Conservation (phyloP, 2,329 filamentous ascomycete genomes). For the Sarocladium strictum region DNA sequence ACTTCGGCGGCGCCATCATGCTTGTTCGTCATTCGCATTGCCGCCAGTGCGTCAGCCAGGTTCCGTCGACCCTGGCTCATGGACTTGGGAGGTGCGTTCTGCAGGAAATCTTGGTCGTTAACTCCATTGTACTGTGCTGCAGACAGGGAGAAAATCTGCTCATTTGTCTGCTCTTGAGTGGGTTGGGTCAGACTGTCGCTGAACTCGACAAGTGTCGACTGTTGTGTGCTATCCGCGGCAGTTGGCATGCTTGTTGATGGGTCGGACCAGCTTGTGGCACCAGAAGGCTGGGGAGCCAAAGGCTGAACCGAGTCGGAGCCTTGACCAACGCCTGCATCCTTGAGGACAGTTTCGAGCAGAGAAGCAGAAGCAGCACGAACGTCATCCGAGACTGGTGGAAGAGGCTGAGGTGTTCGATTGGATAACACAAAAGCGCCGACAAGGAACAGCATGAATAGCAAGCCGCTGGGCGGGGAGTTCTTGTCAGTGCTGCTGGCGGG, state of each 20-base stretch:
- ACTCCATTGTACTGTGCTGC: constrained; percentile 84
- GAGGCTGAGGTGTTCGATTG: constrained; percentile 65
- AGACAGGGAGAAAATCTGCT: constrained; percentile 82
- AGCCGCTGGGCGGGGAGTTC: constrained; percentile 67
- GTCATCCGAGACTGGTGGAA: constrained; percentile 75
- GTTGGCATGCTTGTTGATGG: constrained; percentile 36
- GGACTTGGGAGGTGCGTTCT: constrained; percentile 38
- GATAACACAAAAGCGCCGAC: constrained; percentile 95
- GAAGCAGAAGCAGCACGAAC: constrained; percentile 72
- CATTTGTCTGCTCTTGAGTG: constrained; percentile 77
- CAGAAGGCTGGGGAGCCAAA: constrained; percentile 47
- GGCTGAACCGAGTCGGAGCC: constrained; percentile 35
- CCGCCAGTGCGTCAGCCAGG: constrained; percentile 72
- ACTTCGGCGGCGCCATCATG: constrained; percentile 72
- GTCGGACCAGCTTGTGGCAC: constrained; percentile 37
- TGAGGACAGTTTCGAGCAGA: constrained; percentile 74
- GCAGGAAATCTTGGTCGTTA: constrained; percentile 58
- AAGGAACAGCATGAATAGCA: constrained; percentile 92
- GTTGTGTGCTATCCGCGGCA: constrained; percentile 28
- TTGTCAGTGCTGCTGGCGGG: constrained; percentile 49
- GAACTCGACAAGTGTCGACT: constrained; percentile 60
- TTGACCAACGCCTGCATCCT: constrained; percentile 61
- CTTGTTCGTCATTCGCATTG: constrained; percentile 66
- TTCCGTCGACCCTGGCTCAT: constrained; percentile 64
- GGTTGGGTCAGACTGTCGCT: constrained; percentile 66